Evolutionary conservation across 345 rosid species (phyloP).

Genomic region (Sonneratia alba): DNA sequence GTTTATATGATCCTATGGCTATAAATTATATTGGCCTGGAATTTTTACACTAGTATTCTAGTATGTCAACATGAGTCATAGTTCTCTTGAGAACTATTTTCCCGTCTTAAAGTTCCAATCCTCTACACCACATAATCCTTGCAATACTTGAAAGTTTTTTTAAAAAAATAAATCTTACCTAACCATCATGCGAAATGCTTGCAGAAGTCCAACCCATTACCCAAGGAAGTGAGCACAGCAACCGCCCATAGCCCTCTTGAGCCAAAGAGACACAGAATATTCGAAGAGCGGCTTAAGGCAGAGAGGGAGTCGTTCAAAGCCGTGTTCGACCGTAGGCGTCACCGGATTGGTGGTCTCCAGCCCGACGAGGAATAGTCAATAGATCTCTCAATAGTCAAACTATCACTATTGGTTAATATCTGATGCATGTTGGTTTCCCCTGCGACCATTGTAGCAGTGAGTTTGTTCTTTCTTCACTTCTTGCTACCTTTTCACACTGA

Average conservation of each 20-base stretch:
- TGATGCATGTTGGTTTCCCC: not conserved
- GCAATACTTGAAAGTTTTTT: not conserved
- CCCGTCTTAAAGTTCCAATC: not conserved
- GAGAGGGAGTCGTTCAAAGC: conserved; percentile 84
- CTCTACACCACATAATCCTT: not conserved
- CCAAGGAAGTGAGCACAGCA: conserved; percentile 28
- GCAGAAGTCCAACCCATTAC: conserved; percentile 72
- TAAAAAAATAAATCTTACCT: not conserved
- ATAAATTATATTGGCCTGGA: not conserved
- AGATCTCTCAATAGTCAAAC: not conserved
- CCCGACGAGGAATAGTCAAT: conserved; percentile 33
- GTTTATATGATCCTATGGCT: not conserved
- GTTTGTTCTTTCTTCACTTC: not conserved
- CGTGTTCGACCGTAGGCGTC: conserved; percentile 63
- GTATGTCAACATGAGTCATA: not conserved
- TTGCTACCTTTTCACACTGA: too few species aligned
- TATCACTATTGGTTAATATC: not conserved
- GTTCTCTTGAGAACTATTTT: not conserved
- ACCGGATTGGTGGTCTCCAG: conserved; percentile 39
- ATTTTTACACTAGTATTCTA: too few species aligned
- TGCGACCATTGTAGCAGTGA: not conserved
- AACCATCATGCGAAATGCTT: not conserved
- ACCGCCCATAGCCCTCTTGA: conserved; percentile 25
- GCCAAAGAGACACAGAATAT: conserved; percentile 41
- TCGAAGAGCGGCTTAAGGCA: conserved; percentile 71